Evolutionary conservation across 2,329 filamentous ascomycete genomes (phyloP), one percentile per base, ranked within the genome.

Genomic region (Helotiales sp.): DNA sequence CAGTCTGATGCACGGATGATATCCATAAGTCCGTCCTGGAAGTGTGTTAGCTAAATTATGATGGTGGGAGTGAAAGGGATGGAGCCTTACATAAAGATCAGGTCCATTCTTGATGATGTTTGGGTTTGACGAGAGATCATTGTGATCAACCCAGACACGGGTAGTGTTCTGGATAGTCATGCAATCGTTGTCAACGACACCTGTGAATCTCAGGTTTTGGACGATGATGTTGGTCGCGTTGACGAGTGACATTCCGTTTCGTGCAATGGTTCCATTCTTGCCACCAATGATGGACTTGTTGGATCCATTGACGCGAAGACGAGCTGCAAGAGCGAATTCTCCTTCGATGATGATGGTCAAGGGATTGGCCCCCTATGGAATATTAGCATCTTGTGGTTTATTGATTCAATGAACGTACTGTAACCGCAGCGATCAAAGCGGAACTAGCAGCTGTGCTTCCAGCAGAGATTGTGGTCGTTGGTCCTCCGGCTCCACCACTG

Each of bases 61-160:
- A 32, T n/a, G n/a, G 6, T 26, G 30, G 15, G 0, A 13, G 24
- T 30, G 6, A 22, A 17, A 13, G 1, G 20, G 17, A n/a, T 28
- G 28, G 17, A 20, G 4, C 10, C 28, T 54, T 45, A 63, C 61
- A 30, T 63, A 63, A 11, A 52, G 45, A 63, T 63, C 61, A 22
- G 61, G 61, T 2, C 61, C 61, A 17, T 40, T 54, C 32, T 40
- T 52, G 30, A 63, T 52, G 22, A 63, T 63, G 61, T 63, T 55
- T 10, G 45, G 45, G 32, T 43, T 52, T 20, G 61, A 63, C 11
- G 32, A 63, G 28, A 63, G 45, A 50, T 63, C 61, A 26, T 63
- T 63, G 61, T 63, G 61, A 32, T 63, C 61, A n/a, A 63, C 24
- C 61, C 61, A 63, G 49, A 63, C 61, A 22, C 61, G 47, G 3